Percentiles rank a stretch among this genome's conserved stretches.
Conservation (phyloP, 768 basidiomycete genomes). For the Exsudoporus frostii region DNA sequence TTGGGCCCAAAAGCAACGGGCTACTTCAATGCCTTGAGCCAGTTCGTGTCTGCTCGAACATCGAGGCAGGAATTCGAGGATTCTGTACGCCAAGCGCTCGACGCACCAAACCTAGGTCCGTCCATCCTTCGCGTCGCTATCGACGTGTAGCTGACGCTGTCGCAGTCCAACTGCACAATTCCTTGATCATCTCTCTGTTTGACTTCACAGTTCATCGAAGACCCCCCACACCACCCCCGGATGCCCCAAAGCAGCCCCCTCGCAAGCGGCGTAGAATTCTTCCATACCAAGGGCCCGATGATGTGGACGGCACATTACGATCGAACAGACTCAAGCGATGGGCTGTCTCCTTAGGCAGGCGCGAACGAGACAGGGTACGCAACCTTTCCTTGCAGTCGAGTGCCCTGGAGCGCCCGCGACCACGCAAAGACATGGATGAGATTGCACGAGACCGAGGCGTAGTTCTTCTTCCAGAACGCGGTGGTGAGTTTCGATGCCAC, state of each 20-base stretch:
- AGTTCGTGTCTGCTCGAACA: conserved; percentile 63
- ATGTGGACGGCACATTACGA: conserved; percentile 52
- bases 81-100: conserved; percentile 56
- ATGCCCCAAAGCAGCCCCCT: conserved; percentile 55
- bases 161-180: conserved; percentile 79
- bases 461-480: conserved; percentile 58
- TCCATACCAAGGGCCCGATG: conserved; percentile 70
- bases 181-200: conserved; percentile 78
- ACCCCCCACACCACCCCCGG: conserved; percentile 61
- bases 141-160: conserved; percentile 5
- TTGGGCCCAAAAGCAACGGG: conserved; percentile 56
- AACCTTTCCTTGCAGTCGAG: conserved; percentile 45
- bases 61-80: conserved; percentile 79
- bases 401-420: conserved; percentile 42
- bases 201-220: conserved; percentile 74
- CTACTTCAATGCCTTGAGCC: conserved; percentile 65
- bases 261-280: conserved; percentile 67
- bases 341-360: conserved; percentile 67
- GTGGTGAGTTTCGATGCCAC: conserved; percentile 41
- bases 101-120: conserved; percentile 51
- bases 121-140: not conserved
- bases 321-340: conserved; percentile 70
- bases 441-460: conserved; percentile 70
- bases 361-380: conserved; percentile 71
- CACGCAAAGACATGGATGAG: conserved; percentile 57